phyloP scores from a whole-genome alignment of 306 rosid species.

The Abrus pulchellus region DNA sequence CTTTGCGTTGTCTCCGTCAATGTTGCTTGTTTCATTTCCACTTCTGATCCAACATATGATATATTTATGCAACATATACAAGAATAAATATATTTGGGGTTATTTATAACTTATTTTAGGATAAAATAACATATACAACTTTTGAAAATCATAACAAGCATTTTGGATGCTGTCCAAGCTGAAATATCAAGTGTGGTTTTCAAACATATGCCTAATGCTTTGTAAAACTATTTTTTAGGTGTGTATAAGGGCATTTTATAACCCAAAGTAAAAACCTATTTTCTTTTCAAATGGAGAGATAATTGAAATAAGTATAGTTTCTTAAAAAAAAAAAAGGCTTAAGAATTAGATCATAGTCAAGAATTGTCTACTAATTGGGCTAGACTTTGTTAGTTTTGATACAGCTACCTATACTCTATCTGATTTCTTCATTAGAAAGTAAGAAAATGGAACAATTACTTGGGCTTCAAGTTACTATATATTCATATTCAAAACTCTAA shows the following conservation, averaged over 20 bases:
- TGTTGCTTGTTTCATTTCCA: conserved; percentile 66
- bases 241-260: too few species aligned
- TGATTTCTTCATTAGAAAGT: conserved; percentile 14
- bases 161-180: neutral
- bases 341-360: too few species aligned
- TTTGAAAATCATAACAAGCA: neutral
- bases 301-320: too few species aligned
- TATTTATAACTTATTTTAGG: neutral
- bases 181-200: neutral
- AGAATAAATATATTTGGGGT: too few species aligned
- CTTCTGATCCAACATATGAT: conserved; percentile 46
- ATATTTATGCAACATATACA: too few species aligned
- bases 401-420: neutral
- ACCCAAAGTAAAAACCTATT: too few species aligned
- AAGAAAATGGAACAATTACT: conserved; percentile 31
- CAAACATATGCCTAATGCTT: neutral
- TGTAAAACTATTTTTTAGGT: too few species aligned
- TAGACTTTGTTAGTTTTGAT: neutral
- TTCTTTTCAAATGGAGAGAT: too few species aligned
- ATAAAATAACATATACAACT: neutral
- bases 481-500: neutral
- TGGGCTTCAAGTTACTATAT: conserved; percentile 46
- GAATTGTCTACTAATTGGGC: too few species aligned
- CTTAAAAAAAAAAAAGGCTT: too few species aligned
- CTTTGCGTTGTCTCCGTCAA: conserved; percentile 48